Conservation (phyloP, 352 stramenopile species). For the Globisporangium splendens region DNA sequence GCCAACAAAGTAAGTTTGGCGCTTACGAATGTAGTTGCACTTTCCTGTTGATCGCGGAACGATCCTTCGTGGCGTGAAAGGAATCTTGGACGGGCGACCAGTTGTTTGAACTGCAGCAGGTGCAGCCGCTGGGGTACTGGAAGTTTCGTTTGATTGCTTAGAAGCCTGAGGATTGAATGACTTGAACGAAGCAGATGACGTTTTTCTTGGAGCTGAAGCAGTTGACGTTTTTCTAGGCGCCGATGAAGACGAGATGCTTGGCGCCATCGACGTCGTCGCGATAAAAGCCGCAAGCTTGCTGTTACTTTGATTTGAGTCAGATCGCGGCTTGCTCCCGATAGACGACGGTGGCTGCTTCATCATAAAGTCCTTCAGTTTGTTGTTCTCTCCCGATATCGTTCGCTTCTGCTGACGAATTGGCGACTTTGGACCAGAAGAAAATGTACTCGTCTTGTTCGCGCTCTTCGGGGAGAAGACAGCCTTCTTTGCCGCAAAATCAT, state of each 20-base stretch:
- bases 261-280: conserved; percentile 44
- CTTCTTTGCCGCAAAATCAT: conserved; percentile 60
- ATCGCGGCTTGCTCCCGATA: conserved; percentile 35
- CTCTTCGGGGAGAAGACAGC: conserved; percentile 52
- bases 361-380: conserved; percentile 80
- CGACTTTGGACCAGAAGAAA: conserved; percentile 14
- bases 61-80: conserved; percentile 45
- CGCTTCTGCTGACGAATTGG: conserved; percentile 2
- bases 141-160: conserved; percentile 3
- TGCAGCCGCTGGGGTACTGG: conserved; percentile 3
- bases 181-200: conserved; percentile 19
- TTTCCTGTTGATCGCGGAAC: conserved; percentile 61
- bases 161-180: conserved; percentile 26
- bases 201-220: conserved; percentile 15
- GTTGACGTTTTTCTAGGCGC: conserved; percentile 8
- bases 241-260: conserved; percentile 22
- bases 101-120: conserved; percentile 4
- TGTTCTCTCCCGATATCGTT: conserved; percentile 23
- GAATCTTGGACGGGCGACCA: conserved; percentile 24
- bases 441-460: conserved; percentile 11
- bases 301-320: conserved; percentile 44
- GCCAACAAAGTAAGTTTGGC: conserved; percentile 65
- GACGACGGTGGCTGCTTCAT: conserved; percentile 52
- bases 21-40: conserved; percentile 69
- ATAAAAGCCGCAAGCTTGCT: conserved; percentile 77